phyloP scores from a whole-genome alignment of 805 yeast species.

The Grigorovia jiainica region DNA sequence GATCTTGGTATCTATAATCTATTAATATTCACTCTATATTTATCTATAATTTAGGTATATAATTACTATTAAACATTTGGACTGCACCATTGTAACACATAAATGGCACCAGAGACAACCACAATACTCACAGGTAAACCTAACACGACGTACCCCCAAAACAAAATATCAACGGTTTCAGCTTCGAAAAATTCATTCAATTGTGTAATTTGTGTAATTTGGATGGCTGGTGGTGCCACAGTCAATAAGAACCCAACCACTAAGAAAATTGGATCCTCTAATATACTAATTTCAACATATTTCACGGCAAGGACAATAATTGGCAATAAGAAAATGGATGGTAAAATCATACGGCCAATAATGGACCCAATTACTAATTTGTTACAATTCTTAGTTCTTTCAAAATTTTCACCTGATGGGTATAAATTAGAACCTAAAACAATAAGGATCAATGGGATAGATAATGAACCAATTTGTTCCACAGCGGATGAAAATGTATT shows the following conservation, averaged over 20 bases:
- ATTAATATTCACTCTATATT: too few species aligned
- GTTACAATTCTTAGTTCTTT: conserved; percentile 52
- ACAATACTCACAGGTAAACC: conserved; percentile 69
- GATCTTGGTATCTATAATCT: too few species aligned
- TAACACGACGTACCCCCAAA: conserved; percentile 72
- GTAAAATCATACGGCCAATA: conserved; percentile 68
- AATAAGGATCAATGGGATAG: conserved; percentile 66
- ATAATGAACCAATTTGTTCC: conserved; percentile 59
- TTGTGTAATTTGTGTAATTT: conserved; percentile 71
- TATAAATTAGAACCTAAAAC: conserved; percentile 72
- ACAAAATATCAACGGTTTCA: conserved; percentile 75
- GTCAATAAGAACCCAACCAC: conserved; percentile 69
- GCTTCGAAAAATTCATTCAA: conserved; percentile 64
- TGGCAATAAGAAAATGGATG: conserved; percentile 60
- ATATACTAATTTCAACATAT: conserved; percentile 52
- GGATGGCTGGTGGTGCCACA: conserved; percentile 77
- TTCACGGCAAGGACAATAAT: conserved; percentile 55
- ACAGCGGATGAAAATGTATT: conserved; percentile 59
- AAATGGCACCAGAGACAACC: conserved; percentile 58
- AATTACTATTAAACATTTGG: neutral
- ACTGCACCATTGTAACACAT: conserved; percentile 35
- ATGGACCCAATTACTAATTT: conserved; percentile 60
- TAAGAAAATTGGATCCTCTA: conserved; percentile 74
- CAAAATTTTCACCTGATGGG: conserved; percentile 60
- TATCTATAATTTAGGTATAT: too few species aligned